Evolutionary conservation across 805 yeast genomes (phyloP).

Genomic region (Saccharomycopsis guyanensis): DNA sequence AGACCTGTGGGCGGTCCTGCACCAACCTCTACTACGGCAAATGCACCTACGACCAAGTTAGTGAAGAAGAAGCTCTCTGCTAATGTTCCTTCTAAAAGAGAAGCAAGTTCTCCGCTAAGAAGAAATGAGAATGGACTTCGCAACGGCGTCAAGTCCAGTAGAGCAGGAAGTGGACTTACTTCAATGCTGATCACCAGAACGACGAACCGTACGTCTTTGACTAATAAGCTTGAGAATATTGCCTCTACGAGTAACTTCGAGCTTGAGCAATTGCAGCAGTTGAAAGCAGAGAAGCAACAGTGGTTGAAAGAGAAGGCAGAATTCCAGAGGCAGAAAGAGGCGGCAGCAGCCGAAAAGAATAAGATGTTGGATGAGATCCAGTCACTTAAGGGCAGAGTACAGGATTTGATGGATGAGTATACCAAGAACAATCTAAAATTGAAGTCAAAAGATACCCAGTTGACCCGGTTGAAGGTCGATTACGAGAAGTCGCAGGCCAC

Average conservation of each 20-base stretch:
- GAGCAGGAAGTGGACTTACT: conserved; percentile 5
- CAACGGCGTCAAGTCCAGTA: conserved; percentile 3
- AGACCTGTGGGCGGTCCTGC: background rate
- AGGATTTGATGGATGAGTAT: conserved; percentile 29
- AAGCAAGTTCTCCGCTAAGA: conserved; percentile 65
- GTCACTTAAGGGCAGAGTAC: conserved; percentile 27
- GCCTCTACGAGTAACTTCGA: conserved; percentile 7
- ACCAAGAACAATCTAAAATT: conserved; percentile 42
- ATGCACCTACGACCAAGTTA: conserved; percentile 18
- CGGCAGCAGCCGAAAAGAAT: conserved; percentile 19
- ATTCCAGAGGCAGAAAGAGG: conserved; percentile 2
- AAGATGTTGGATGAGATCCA: conserved; percentile 26
- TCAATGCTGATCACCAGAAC: conserved; percentile 6
- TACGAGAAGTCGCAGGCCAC: conserved; percentile 49
- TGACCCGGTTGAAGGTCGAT: conserved; percentile 53
- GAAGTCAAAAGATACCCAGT: conserved; percentile 64
- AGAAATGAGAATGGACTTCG: conserved; percentile 23
- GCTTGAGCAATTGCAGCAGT: conserved; percentile 36
- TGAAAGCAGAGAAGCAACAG: conserved; percentile 46
- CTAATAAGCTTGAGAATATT: conserved; percentile 10
- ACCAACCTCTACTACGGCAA: conserved; percentile 21
- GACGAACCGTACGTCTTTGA: conserved; percentile 1
- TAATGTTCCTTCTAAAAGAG: conserved; percentile 54
- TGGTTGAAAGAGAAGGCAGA: conserved; percentile 33
- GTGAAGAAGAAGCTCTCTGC: conserved; percentile 23